A percentile compares a stretch with the other conserved stretches of the same genome.
Conservation (phyloP, 2,329 filamentous ascomycete species). For the Ascochyta pisi region DNA sequence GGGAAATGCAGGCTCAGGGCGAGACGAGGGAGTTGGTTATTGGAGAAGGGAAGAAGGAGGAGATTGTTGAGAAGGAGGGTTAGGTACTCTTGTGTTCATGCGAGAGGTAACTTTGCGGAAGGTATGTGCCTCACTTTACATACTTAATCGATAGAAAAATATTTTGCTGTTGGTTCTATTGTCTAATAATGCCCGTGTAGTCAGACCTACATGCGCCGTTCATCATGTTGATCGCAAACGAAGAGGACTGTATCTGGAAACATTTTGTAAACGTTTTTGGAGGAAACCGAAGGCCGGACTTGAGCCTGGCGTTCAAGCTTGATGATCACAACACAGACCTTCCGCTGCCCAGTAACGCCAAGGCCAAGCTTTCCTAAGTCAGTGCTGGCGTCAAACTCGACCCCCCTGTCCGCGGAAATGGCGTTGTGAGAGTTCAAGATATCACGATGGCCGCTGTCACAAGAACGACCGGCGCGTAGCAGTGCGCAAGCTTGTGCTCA, state of each 20-base stretch:
- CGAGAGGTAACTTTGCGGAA: background rate
- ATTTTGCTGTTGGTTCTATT: too few relatives aligned
- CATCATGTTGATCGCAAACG: too few relatives aligned
- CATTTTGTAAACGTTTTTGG: too few relatives aligned
- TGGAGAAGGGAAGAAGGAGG: conserved; percentile 7
- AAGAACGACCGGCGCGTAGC: conserved; percentile 12
- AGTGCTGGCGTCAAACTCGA: conserved; percentile 11
- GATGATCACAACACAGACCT: background rate
- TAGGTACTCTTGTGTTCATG: conserved; percentile 14
- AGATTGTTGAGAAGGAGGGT: conserved; percentile 14
- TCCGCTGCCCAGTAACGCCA: conserved; percentile 1
- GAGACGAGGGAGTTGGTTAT: conserved; percentile 9
- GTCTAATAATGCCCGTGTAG: too few relatives aligned
- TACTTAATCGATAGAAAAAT: background rate
- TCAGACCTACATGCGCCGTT: too few relatives aligned
- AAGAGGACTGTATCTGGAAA: too few relatives aligned
- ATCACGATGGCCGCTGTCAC: conserved; percentile 14
- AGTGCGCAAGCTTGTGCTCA: conserved; percentile 5
- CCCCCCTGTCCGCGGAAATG: conserved; percentile 14
- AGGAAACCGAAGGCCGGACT: too few relatives aligned
- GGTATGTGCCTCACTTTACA: background rate
- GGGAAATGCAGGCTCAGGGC: background rate
- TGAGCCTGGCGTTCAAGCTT: too few relatives aligned
- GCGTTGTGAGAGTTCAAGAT: conserved; percentile 4
- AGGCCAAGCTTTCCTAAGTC: background rate